Evolutionary conservation across 208 protist species (phyloP), one percentile per base, ranked within the genome.

Genomic region (Crithidia sp.): DNA sequence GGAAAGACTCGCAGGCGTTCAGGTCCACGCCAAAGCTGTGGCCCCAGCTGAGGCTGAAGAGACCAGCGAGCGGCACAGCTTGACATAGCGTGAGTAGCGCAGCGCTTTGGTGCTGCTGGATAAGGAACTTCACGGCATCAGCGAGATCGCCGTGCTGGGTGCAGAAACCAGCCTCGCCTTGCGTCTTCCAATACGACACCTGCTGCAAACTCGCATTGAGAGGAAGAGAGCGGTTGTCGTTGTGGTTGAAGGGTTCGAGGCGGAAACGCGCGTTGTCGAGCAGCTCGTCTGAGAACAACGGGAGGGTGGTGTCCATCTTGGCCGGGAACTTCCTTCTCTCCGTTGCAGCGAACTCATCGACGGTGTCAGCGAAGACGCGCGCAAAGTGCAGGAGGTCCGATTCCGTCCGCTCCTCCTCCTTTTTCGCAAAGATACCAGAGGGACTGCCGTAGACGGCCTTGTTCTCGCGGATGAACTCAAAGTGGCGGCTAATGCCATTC

Each of bases 71-170:
- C 3, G 41, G 43, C 6, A 47, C 7, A 8, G 63, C 62, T 14
- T 70, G 71, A 37, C 71, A 49, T 5, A 44, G 55, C 39, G 39
- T 56, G 7, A 58, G 47, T 2, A 63, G 56, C n/a, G 63, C 63
- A 12, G 45, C 7, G 37, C 45, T 67, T 43, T 70, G 53, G 28
- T 53, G 41, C 56, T 65, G 62, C 12, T 56, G 71, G 50, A 63
- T 70, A n/a, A 76, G 19, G 12, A 70, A 76, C 41, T 70, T 58
- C 13, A 65, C 55, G 2, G 71, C 54, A 36, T 76, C 63, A 3
- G 52, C 63, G 9, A 69, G 45, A 39, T 45, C 5, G 39, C 62
- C 62, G 54, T 56, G 43, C 9, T 4, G 2, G 9, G 62, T 76
- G 4, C 19, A 55, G 10, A 19, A 44, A 3, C 49, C 47, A 12